phyloP scores from a whole-genome alignment of 139 green algal genomes.

The Picochlorum sp. region DNA sequence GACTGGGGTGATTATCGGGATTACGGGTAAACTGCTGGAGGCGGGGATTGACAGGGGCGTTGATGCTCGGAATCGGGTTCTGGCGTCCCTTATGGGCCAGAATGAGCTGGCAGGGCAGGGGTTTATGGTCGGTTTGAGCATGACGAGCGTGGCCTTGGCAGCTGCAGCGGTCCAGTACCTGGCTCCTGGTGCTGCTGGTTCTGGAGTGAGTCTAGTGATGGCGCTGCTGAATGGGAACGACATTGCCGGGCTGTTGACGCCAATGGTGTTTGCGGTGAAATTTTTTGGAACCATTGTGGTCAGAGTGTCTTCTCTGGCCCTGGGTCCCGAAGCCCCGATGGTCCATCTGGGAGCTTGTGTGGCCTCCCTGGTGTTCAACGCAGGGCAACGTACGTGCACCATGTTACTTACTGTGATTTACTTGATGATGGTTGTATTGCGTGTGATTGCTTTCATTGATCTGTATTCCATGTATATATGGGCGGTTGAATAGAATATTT shows the following conservation, averaged over 20 bases:
- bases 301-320: conserved; percentile 23
- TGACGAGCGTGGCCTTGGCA: conserved; percentile 14
- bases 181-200: conserved; percentile 59
- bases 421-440: neutral
- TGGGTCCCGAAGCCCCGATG: conserved; percentile 71
- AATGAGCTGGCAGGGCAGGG: conserved; percentile 7
- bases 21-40: conserved; percentile 35
- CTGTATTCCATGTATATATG: neutral
- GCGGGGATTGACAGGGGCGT: conserved; percentile 9
- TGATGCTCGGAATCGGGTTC: conserved; percentile 10
- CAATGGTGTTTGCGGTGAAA: conserved; percentile 8
- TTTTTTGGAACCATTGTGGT: conserved; percentile 18
- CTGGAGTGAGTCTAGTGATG: conserved; percentile 79
- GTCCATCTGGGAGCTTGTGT: conserved; percentile 81
- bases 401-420: too few species aligned
- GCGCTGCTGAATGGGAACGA: conserved; percentile 38
- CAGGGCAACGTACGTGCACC: conserved; percentile 8
- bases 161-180: conserved; percentile 54
- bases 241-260: conserved; percentile 33
- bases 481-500: neutral
- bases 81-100: conserved; percentile 12
- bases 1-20: conserved; percentile 54
- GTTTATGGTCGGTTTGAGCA: conserved; percentile 10
- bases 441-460: neutral
- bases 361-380: conserved; percentile 41